Evolutionary conservation across 2,329 filamentous ascomycete species (phyloP).

Genomic region (Diaporthe helianthi): DNA sequence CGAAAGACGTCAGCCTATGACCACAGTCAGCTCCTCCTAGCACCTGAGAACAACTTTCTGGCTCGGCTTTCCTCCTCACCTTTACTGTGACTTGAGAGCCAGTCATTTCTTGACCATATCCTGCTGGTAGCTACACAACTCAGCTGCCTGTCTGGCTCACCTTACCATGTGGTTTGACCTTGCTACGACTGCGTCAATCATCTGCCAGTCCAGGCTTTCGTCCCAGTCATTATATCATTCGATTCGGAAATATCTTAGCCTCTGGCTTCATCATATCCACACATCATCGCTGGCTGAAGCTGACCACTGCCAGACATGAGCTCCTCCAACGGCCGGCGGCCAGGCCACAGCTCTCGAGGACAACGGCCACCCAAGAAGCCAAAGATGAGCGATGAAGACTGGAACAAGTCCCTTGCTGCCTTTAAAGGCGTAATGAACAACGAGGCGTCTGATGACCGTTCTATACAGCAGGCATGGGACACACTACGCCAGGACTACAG

Average conservation of each 20-base stretch:
- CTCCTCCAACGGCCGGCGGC: slow-evolving; percentile 3
- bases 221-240: neutral
- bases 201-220: neutral
- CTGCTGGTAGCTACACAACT: neutral
- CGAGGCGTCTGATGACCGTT: slow-evolving; percentile 12
- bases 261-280: neutral
- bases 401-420: slow-evolving; percentile 3
- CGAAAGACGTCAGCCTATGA: neutral
- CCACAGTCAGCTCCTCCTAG: neutral
- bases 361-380: slow-evolving; percentile 6
- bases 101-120: neutral
- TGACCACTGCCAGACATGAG: neutral
- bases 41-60: neutral
- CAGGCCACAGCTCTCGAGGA: slow-evolving; percentile 4
- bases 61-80: neutral
- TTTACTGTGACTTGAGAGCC: neutral
- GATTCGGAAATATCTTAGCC: neutral
- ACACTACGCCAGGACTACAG: slow-evolving; percentile 9
- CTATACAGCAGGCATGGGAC: slow-evolving; percentile 1
- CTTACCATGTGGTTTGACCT: neutral
- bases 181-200: neutral
- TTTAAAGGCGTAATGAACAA: neutral
- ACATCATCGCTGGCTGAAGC: no score
- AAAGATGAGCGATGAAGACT: slow-evolving; percentile 25
- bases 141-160: neutral